Conservation (phyloP, 1,284 basidiomycete species). For the Blastosporella zonata region DNA sequence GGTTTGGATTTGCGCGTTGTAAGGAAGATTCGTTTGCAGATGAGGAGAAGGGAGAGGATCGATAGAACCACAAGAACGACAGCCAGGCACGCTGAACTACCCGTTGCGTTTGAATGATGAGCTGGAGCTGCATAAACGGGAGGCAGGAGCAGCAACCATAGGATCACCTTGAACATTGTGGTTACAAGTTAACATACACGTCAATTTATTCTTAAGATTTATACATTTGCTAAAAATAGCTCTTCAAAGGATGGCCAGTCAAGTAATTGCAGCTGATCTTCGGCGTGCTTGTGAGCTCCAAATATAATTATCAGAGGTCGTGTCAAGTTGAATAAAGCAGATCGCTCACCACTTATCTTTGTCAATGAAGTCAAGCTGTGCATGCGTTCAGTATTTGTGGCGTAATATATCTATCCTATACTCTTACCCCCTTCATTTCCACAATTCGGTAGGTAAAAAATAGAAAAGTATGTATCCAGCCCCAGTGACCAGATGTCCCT, state of each 20-base stretch:
- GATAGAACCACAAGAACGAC: conserved; percentile 24
- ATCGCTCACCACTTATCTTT: conserved; percentile 30
- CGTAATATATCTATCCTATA: not conserved
- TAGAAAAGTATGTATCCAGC: no score
- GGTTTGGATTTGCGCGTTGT: conserved; percentile 22
- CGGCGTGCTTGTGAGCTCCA: conserved; percentile 8
- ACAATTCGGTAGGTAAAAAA: conserved; percentile 44
- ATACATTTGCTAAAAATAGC: conserved; percentile 1
- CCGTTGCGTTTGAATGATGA: conserved; percentile 7
- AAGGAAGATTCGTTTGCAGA: conserved; percentile 26
- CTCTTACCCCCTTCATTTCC: conserved; percentile 51
- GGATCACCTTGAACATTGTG: conserved; percentile 7
- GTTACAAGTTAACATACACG: not conserved
- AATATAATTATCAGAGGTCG: not conserved
- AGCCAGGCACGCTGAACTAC: conserved; percentile 23
- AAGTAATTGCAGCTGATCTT: conserved; percentile 5
- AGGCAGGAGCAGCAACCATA: conserved; percentile 7
- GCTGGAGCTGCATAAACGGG: conserved; percentile 12
- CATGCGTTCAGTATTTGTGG: not conserved
- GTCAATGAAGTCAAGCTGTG: conserved; percentile 41
- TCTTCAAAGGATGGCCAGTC: not conserved
- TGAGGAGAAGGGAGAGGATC: conserved; percentile 25
- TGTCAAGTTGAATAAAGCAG: no score
- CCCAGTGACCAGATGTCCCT: no score
- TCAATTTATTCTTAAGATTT: conserved; percentile 4